Percentiles rank a stretch among this genome's conserved stretches.
Evolutionary conservation across 129 eudicot species (phyloP).

Genomic region (Chrysanthemum seticuspe): DNA sequence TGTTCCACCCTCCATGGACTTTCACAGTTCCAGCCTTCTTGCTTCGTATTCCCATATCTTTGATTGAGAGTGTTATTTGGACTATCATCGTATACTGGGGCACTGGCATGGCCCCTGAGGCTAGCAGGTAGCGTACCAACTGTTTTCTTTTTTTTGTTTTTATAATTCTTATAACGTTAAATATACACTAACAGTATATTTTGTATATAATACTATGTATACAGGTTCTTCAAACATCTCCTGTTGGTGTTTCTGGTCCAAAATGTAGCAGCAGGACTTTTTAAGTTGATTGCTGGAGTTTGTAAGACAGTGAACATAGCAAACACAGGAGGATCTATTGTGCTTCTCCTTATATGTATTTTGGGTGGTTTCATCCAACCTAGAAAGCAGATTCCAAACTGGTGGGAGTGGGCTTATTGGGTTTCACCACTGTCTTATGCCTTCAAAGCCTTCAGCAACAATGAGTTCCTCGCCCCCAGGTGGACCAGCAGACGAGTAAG

Average conservation of each 20-base stretch:
- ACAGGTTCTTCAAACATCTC: constrained; percentile 91
- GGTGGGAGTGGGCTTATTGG: constrained; percentile 73
- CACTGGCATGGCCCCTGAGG: constrained; percentile 77
- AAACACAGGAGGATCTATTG: constrained; percentile 68
- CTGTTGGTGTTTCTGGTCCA: constrained; percentile 70
- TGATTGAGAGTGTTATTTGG: constrained; percentile 69
- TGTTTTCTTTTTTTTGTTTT: background rate
- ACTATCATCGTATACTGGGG: constrained; percentile 56
- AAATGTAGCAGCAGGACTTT: constrained; percentile 81
- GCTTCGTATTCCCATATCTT: constrained; percentile 71
- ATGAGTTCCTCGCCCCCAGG: constrained; percentile 51
- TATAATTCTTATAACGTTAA: background rate
- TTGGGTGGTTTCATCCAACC: constrained; percentile 91
- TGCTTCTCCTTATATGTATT: constrained; percentile 55
- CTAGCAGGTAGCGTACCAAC: constrained; percentile 50
- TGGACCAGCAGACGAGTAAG: constrained; percentile 53
- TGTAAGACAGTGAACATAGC: constrained; percentile 80
- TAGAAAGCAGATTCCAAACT: constrained; percentile 40
- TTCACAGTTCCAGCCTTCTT: constrained; percentile 67
- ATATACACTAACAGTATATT: background rate
- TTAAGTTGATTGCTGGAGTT: constrained; percentile 67
- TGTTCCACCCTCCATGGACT: constrained; percentile 85
- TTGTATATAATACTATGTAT: constrained; percentile 9
- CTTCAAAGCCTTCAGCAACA: constrained; percentile 45
- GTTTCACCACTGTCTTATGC: constrained; percentile 53